Evolutionary conservation across 768 basidiomycete species (phyloP).

Genomic region (Phylloporus sp.): DNA sequence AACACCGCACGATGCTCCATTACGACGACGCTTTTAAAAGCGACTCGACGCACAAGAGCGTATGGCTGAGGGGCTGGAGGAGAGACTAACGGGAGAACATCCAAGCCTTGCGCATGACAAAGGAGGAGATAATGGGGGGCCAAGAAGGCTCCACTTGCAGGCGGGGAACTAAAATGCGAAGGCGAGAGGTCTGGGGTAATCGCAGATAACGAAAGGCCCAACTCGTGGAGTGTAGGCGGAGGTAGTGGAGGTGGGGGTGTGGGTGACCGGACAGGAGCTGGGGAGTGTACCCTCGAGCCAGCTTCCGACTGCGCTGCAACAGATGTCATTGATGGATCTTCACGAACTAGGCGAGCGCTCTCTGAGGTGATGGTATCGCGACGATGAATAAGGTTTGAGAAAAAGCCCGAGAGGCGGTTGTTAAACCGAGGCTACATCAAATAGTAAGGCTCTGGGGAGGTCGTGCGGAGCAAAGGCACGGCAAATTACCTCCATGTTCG

Average conservation of each 20-base stretch:
- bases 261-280: slow-evolving; percentile 45
- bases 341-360: slow-evolving; percentile 31
- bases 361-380: slow-evolving; percentile 44
- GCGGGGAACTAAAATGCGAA: slow-evolving; percentile 74
- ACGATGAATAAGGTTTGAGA: slow-evolving; percentile 73
- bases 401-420: slow-evolving; percentile 82
- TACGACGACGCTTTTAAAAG: slow-evolving; percentile 83
- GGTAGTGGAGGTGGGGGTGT: slow-evolving; percentile 74
- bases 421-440: slow-evolving; percentile 48
- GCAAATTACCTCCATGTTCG: slow-evolving; percentile 52
- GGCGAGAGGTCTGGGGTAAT: slow-evolving; percentile 68
- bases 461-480: slow-evolving; percentile 2
- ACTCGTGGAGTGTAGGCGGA: slow-evolving; percentile 66
- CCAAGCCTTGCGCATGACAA: slow-evolving; percentile 82
- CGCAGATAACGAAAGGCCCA: slow-evolving; percentile 68
- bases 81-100: slow-evolving; percentile 74
- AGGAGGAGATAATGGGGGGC: slow-evolving; percentile 78
- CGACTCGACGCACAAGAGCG: slow-evolving; percentile 74
- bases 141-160: slow-evolving; percentile 74
- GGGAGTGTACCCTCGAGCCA: slow-evolving; percentile 53
- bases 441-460: slow-evolving; percentile 6
- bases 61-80: slow-evolving; percentile 77
- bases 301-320: slow-evolving; percentile 31
- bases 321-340: slow-evolving; percentile 29
- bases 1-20: slow-evolving; percentile 90